Evolutionary conservation across 139 green algal species (phyloP), one percentile per base, ranked within the genome.

Genomic region (Marvania coccoides): DNA sequence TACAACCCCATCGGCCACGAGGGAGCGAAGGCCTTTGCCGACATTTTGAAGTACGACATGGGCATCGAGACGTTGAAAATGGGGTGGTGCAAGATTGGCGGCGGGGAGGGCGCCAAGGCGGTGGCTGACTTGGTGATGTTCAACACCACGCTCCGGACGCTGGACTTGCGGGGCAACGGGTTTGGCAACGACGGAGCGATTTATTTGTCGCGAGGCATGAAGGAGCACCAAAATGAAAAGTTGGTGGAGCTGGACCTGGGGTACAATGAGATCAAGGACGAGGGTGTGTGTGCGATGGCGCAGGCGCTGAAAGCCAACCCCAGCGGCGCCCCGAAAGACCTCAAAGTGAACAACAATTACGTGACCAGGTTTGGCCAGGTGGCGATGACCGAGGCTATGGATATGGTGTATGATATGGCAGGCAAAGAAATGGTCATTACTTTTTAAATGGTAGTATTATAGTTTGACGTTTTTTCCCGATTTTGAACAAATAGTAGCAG

Each of bases 231-330:
- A 59, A 96, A 90, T 61, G 82, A 85, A 58, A 71, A 79, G 47
- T 74, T 99, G 40, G 57, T 31, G 12, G 88, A 95, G 61, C 77
- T 99, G 47, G 94, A 99, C 74, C 79, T 99, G 48, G 94, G 92
- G 0, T 98, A 98, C 81, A 99, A 99, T 61, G 92, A 98, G 72
- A 97, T 99, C 74, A 95, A 96, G 75, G 93, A 98, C 73, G 90
- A 98, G 39, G 93, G 93, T 7, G 93, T 93, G 15, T 98, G 87
- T 70, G 86, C 92, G 8, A 61, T 98, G 2, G 93, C 93, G 15
- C 83, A 96, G 81, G 80, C 87, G 8, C 69, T 98, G 45, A 98
- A 98, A 70, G 80, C 81, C 39, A 98, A 98, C 67, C 75, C 87
- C 1, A 77, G 88, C 33, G 78, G 73, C 47, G 87, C 91, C 3